phyloP scores from a whole-genome alignment of 2,329 filamentous ascomycete species.

The Fusarium transvaalense region DNA sequence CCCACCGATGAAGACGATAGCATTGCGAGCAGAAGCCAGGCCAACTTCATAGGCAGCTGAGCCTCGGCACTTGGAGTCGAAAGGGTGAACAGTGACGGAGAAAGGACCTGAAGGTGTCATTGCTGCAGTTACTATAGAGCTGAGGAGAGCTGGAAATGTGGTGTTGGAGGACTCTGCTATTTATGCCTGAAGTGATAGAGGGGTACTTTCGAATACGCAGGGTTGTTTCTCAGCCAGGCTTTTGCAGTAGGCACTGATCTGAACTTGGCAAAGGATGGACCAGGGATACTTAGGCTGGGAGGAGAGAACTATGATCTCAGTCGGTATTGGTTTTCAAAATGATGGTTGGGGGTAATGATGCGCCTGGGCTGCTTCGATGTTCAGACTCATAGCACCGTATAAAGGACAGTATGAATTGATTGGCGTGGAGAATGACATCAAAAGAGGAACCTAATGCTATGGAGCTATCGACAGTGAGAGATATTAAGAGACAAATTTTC shows the following conservation, averaged over 20 bases:
- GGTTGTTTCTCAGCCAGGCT: constrained; percentile 1
- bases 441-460: neutral
- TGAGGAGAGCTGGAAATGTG: neutral
- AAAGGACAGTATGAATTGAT: neutral
- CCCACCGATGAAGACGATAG: constrained; percentile 77
- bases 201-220: constrained; percentile 24
- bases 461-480: neutral
- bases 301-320: constrained; percentile 1
- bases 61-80: constrained; percentile 56
- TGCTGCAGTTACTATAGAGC: neutral
- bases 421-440: constrained; percentile 29
- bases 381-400: neutral
- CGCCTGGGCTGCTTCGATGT: neutral
- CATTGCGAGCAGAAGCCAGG: constrained; percentile 61
- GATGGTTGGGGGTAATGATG: neutral
- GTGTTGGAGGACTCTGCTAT: constrained; percentile 2
- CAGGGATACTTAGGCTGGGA: neutral
- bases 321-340: neutral
- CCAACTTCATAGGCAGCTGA: constrained; percentile 64
- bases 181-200: constrained; percentile 4
- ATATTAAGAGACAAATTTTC: neutral
- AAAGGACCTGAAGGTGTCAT: constrained; percentile 55
- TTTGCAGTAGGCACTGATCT: neutral
- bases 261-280: neutral
- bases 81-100: constrained; percentile 61